Base-by-base conservation (phyloP, 2,329 filamentous ascomycete genomes). In the Diaporthe aspalathi region DNA sequence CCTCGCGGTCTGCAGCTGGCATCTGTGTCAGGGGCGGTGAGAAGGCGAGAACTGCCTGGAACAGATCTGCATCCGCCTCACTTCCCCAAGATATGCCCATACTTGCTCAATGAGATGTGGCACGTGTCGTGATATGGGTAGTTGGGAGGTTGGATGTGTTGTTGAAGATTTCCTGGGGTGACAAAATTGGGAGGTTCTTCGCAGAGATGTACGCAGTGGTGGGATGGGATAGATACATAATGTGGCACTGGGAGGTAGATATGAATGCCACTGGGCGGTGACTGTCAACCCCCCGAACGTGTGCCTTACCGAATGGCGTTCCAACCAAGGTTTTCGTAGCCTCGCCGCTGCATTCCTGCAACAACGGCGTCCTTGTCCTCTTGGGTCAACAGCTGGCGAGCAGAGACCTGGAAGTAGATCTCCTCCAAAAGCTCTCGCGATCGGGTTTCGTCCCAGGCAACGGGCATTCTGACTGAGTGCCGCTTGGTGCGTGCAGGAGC, bases 41-140 rank as follows among this genome's bases (percentile, higher is more conserved):
- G 6, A 49, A 63, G 20, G 16, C 65, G 17, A 79, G 67, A 50
- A 79, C 69, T 17, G 76, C 75, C 67, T 75, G 70, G 52, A 80
- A 78, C 5, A 81, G 74, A 66, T 77, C 76, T 8, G 76, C 71
- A 5, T 74, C 70, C 4, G 80, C 74, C 9, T 77, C 74, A 12
- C 73, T 70, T 16, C 79, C 77, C 78, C 79, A 80, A 60, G 75
- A 73, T 49, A 74, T 57, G 22, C 76, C 75, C 78, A 80, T 80
- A 1, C 52, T 76, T 63, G 12, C 29, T 65, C 12, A 12, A 35
- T 50, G n/a, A 12, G 29, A 38, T n/a, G 45, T 63, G 38, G 24
- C 35, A 17, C 14, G 35, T 6, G 35, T 57, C n/a, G 54, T 24
- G 53, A 29, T 52, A 53, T 27, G 54, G 14, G 35, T 16, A 14